A percentile compares a stretch with the other conserved stretches of the same genome.
phyloP scores from a whole-genome alignment of 202 grass and related monocot genomes.

The Zoysia matrella region DNA sequence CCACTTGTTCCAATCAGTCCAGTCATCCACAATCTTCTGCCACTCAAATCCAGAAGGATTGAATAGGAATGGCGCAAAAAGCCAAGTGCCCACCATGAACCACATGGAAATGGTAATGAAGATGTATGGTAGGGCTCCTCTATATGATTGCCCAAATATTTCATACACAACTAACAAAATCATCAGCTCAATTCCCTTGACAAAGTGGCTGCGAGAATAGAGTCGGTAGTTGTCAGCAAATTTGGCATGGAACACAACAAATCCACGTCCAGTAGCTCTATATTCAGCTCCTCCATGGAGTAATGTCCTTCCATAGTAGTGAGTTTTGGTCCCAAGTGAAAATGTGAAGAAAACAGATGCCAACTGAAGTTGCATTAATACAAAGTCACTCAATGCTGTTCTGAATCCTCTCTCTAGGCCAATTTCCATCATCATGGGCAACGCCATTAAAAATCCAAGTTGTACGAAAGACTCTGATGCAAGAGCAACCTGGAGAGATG shows the following conservation, averaged over 20 bases:
- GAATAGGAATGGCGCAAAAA: slow-evolving; percentile 52
- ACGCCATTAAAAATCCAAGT: slow-evolving; percentile 94
- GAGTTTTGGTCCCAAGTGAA: slow-evolving; percentile 95
- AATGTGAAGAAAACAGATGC: slow-evolving; percentile 99
- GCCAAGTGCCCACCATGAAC: slow-evolving; percentile 99
- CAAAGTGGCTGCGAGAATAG: slow-evolving; percentile 98
- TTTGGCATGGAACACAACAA: no score
- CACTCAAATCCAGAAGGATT: no score
- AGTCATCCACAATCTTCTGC: slow-evolving; percentile 96
- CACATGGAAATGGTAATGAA: slow-evolving; percentile 98
- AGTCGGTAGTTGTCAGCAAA: slow-evolving; percentile 69
- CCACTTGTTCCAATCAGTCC: slow-evolving; percentile 98
- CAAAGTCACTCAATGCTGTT: slow-evolving; percentile 89
- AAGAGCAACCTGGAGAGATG: slow-evolving; percentile 93
- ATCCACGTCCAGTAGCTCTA: slow-evolving; percentile 85
- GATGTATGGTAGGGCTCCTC: slow-evolving; percentile 81
- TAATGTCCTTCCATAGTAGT: slow-evolving; percentile 91
- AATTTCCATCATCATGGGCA: slow-evolving; percentile 21
- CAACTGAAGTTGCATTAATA: slow-evolving; percentile 96
- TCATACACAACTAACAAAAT: slow-evolving; percentile 93
- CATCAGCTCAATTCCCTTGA: slow-evolving; percentile 95
- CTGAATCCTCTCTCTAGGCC: slow-evolving; percentile 60
- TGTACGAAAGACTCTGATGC: slow-evolving; percentile 96
- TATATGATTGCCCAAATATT: slow-evolving; percentile 82
- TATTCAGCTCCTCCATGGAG: slow-evolving; percentile 98